A percentile compares a stretch with the other conserved stretches of the same genome.
phyloP scores from a whole-genome alignment of 352 stramenopile species.

The Bremia lactucae region DNA sequence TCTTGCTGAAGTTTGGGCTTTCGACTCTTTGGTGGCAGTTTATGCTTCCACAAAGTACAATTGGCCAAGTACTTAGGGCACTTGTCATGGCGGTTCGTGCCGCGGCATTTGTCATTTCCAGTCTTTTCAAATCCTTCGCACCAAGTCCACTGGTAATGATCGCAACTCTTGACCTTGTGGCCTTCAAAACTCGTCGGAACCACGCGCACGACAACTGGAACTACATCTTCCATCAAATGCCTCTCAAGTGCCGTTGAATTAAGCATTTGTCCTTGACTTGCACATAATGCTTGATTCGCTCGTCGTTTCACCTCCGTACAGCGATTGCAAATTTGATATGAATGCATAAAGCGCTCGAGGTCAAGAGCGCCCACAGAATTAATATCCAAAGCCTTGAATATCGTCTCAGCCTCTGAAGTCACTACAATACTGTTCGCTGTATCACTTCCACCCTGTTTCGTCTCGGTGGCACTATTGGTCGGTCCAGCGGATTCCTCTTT shows the following conservation, averaged over 20 bases:
- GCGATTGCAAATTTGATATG: constrained; percentile 82
- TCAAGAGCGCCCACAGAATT: constrained; percentile 32
- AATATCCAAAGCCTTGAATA: constrained; percentile 53
- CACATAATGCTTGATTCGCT: constrained; percentile 41
- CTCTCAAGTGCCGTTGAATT: constrained; percentile 39
- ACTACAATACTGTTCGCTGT: constrained; percentile 7
- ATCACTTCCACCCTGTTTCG: constrained; percentile 5
- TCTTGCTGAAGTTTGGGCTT: constrained; percentile 57
- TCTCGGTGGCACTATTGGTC: constrained; percentile 7
- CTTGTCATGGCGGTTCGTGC: constrained; percentile 79
- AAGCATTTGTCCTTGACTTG: constrained; percentile 40
- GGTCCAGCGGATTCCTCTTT: constrained; percentile 35
- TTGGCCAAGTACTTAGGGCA: constrained; percentile 81
- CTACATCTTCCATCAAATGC: constrained; percentile 68
- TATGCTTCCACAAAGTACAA: constrained; percentile 82
- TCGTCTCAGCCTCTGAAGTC: constrained; percentile 30
- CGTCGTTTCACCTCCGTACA: constrained; percentile 71
- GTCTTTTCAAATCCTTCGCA: constrained; percentile 80
- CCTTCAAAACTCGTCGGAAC: constrained; percentile 62
- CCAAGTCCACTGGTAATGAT: constrained; percentile 84
- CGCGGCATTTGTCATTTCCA: constrained; percentile 75
- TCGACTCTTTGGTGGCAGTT: constrained; percentile 73
- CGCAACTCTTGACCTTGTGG: constrained; percentile 71
- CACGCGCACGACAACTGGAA: constrained; percentile 65
- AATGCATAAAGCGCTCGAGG: constrained; percentile 71